Percentiles rank a stretch among this genome's conserved stretches.
These are phyloP conservation scores for Miscanthus lutarioriparius DNA, from an alignment of 176 grass and related monocot genomes.

Conservation along the genomic window DNA sequence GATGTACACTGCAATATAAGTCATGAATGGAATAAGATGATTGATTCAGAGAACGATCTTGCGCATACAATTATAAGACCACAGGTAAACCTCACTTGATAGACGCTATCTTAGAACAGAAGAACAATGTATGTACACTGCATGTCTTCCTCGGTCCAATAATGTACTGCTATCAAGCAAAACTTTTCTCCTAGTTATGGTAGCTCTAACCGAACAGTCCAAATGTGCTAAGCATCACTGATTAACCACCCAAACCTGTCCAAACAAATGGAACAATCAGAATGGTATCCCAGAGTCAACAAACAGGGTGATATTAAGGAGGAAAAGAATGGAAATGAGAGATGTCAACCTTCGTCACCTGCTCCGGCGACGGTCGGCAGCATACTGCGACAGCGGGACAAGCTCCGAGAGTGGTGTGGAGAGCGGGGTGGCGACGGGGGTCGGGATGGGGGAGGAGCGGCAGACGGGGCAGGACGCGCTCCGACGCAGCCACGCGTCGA, in stretches of 20 bases:
- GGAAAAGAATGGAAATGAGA: background rate
- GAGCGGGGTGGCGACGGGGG: slow-evolving; percentile 68
- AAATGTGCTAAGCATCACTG: background rate
- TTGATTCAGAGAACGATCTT: slow-evolving; percentile 14
- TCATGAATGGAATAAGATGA: slow-evolving; percentile 20
- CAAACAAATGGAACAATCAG: background rate
- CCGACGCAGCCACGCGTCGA: slow-evolving; percentile 87
- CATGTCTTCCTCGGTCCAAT: slow-evolving; percentile 16
- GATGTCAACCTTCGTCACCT: slow-evolving; percentile 43
- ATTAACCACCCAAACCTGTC: slow-evolving; percentile 17
- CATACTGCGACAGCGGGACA: slow-evolving; percentile 82
- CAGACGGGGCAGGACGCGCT: slow-evolving; percentile 91
- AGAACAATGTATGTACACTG: slow-evolving; percentile 57
- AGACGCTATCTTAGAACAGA: slow-evolving; percentile 29
- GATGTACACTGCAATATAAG: background rate
- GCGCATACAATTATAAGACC: slow-evolving; percentile 18
- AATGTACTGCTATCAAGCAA: slow-evolving; percentile 33
- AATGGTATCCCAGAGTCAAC: background rate
- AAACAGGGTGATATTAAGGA: background rate
- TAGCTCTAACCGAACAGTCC: slow-evolving; percentile 5
- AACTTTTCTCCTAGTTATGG: slow-evolving; percentile 31
- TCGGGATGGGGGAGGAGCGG: slow-evolving; percentile 82
- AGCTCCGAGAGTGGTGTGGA: slow-evolving; percentile 83
- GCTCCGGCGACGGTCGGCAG: slow-evolving; percentile 69
- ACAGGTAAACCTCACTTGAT: slow-evolving; percentile 24